Evolutionary conservation across 1,284 basidiomycete genomes (phyloP).

Genomic region (Sanghuangporus sanghuang): DNA sequence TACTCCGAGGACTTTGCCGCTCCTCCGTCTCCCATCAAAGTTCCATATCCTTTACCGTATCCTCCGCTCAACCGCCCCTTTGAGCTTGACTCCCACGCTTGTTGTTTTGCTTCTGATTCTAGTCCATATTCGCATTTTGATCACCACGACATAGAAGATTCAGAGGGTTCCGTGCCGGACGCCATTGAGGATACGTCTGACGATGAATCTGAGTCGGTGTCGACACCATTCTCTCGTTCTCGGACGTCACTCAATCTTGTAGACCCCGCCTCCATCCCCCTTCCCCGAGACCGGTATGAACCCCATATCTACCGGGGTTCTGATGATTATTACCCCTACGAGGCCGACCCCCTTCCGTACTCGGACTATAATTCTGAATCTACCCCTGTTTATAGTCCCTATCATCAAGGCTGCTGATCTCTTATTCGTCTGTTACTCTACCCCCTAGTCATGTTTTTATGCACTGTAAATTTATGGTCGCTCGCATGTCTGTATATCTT

Average conservation of each 20-base stretch:
- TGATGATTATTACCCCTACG: conserved; percentile 57
- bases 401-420: conserved; percentile 59
- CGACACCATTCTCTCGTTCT: conserved; percentile 43
- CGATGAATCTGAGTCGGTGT: conserved; percentile 69
- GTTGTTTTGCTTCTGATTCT: conserved; percentile 30
- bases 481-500: conserved; percentile 11
- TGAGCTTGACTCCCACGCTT: conserved; percentile 10
- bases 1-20: conserved; percentile 64
- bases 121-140: conserved; percentile 55
- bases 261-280: conserved; percentile 44
- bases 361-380: conserved; percentile 37
- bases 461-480: conserved; percentile 14
- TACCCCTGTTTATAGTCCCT: conserved; percentile 31
- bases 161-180: conserved; percentile 53
- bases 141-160: conserved; percentile 53
- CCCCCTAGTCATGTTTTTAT: not conserved
- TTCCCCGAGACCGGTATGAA: conserved; percentile 43
- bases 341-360: conserved; percentile 62
- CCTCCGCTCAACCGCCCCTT: conserved; percentile 11
- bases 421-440: conserved; percentile 21
- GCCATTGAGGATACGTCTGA: conserved; percentile 78
- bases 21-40: conserved; percentile 55
- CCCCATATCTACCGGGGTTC: conserved; percentile 58
- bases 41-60: conserved; percentile 36
- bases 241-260: conserved; percentile 42